Evolutionary conservation across 192 early-diverging fungal genomes (phyloP).

Genomic region (Entomortierella beljakovae): DNA sequence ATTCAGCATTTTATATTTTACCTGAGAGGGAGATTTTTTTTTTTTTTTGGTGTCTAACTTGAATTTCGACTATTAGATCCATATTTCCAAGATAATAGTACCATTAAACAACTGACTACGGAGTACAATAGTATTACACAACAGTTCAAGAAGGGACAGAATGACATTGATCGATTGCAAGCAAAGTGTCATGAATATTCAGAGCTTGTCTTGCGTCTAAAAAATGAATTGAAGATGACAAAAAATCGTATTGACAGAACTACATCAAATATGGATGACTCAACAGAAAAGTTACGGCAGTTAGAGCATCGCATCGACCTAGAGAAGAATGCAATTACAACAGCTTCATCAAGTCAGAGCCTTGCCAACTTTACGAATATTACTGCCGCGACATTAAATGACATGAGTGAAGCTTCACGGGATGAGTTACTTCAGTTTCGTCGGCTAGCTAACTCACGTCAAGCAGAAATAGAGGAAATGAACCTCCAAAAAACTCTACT

Average conservation of each 20-base stretch:
- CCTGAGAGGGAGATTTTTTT: no score
- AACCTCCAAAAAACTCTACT: slow-evolving; percentile 12
- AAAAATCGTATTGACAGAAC: slow-evolving; percentile 19
- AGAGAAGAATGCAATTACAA: background rate
- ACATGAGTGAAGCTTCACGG: slow-evolving; percentile 29
- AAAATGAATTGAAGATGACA: slow-evolving; percentile 33
- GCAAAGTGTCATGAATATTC: slow-evolving; percentile 26
- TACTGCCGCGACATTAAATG: slow-evolving; percentile 1
- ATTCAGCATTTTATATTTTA: background rate
- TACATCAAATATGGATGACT: slow-evolving; percentile 8
- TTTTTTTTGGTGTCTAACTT: background rate
- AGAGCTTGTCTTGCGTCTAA: slow-evolving; percentile 19
- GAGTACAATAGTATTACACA: slow-evolving; percentile 6
- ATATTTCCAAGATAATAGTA: background rate
- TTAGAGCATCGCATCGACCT: slow-evolving; percentile 15
- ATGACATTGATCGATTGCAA: slow-evolving; percentile 28
- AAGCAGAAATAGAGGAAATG: slow-evolving; percentile 37
- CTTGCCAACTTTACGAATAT: background rate
- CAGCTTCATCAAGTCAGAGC: background rate
- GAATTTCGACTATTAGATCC: background rate
- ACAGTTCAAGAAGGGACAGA: slow-evolving; percentile 18
- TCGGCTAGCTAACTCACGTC: slow-evolving; percentile 18
- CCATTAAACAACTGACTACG: slow-evolving; percentile 9
- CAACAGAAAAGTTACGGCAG: slow-evolving; percentile 8
- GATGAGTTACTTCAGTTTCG: slow-evolving; percentile 43